A percentile compares a stretch with the other conserved stretches of the same genome.
Evolutionary conservation across 2,329 filamentous ascomycete species (phyloP).

Genomic region (Xylaria digitata): DNA sequence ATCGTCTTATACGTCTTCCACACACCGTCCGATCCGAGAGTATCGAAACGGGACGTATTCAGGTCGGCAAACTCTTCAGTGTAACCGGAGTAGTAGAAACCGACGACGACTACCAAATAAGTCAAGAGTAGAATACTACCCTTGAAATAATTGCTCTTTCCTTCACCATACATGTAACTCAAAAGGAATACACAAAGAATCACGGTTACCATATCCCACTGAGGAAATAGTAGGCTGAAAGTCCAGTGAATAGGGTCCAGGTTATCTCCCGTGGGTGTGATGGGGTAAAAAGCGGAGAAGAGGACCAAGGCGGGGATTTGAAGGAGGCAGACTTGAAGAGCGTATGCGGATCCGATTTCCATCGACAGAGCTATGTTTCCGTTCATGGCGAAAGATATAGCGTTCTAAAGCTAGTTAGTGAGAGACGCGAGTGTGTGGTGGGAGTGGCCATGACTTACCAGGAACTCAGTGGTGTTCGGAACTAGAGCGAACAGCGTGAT

Average conservation of each 20-base stretch:
- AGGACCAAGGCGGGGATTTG: constrained; percentile 94
- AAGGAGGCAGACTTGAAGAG: constrained; percentile 92
- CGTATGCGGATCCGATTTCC: constrained; percentile 98
- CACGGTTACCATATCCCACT: constrained; percentile 99
- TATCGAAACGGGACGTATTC: constrained; percentile 64
- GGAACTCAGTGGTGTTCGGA: constrained; percentile 96
- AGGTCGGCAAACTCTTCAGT: constrained; percentile 56
- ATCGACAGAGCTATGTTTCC: constrained; percentile 98
- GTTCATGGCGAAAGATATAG: constrained; percentile 99
- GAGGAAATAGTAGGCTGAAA: constrained; percentile 92
- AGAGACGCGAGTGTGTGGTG: constrained; percentile 16
- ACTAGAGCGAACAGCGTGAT: constrained; percentile 97
- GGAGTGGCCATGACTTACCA: constrained; percentile 67
- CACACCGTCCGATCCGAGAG: constrained; percentile 61
- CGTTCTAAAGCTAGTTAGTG: constrained; percentile 69
- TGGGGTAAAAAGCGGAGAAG: constrained; percentile 82
- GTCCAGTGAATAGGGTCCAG: constrained; percentile 67
- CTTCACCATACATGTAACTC: constrained; percentile 97
- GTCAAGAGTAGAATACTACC: constrained; percentile 93
- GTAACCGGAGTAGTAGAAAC: constrained; percentile 85
- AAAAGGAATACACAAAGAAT: constrained; percentile 96
- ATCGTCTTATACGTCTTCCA: constrained; percentile 66
- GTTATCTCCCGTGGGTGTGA: constrained; percentile 52
- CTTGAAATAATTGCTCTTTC: constrained; percentile 99
- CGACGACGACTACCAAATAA: constrained; percentile 90